Evolutionary conservation across 2,329 filamentous ascomycete species (phyloP), one percentile per base, ranked within the genome.

Genomic region (Exophiala dermatitidis): DNA sequence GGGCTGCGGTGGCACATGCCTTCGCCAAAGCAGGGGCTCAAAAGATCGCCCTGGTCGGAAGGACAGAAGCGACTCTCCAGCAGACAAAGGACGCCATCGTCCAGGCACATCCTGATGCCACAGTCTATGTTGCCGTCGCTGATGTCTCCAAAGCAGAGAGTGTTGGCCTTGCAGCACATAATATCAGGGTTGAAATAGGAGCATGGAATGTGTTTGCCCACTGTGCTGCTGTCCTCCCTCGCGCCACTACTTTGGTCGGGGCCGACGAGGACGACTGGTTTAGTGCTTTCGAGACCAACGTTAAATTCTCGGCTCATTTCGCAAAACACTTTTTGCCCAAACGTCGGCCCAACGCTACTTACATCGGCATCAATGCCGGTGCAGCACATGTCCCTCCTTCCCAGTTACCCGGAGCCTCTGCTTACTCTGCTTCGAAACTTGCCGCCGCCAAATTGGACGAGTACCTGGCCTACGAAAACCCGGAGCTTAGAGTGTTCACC

Each of bases 21-120:
- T 83, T 75, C 59, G 80, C 79, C 12, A 68, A 68, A 59, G 79
- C 80, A 2, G 77, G 77, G 3, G 76, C 74, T 5, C 48, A 64
- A 1, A 63, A 59, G 1, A 63, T 77, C 29, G 67, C 71, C 6
- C 64, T 79, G 37, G 53, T 70, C 1, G 71, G 68, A 5, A 72
- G 74, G 4, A 68, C 67, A 1, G 33, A 59, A 0, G 59, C 62
- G 4, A 61, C 62, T 1, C 64, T 74, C 10, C 54, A 67, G 1
- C 54, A 60, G 0, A 65, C 65, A 5, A 62, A 62, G 40, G 36
- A 52, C 9, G 42, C 32, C 4, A 53, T 67, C 34, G 34, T n/a
- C 4, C 19, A 53, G 10, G 42, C 49, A 26, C 54, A 34, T 33
- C 55, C 57, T 4, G 50, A 56, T 6, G 33, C 44, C 19, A 48